phyloP scores from a whole-genome alignment of 169 alveolate genomes.

The Plasmodium falciparum region DNA sequence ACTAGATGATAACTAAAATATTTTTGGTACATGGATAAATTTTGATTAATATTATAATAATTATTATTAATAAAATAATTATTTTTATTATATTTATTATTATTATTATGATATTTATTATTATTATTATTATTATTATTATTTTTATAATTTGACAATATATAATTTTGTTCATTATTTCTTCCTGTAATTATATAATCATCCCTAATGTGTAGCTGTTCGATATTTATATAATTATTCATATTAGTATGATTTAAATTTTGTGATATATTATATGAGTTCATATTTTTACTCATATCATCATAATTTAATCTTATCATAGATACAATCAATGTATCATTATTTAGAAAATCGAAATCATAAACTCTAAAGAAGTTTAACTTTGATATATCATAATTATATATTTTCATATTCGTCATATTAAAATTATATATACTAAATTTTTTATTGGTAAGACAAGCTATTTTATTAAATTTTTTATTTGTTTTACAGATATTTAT shows the following conservation, averaged over 20 bases:
- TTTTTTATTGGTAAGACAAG: constrained; percentile 39
- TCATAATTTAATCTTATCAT: not conserved
- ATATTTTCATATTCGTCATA: not conserved
- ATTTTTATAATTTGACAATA: not conserved
- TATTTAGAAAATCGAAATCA: constrained; percentile 24
- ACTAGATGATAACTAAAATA: constrained; percentile 16
- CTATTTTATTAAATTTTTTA: constrained; percentile 26
- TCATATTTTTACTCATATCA: no score
- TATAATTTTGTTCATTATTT: not conserved
- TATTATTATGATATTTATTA: not conserved
- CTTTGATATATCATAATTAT: constrained; percentile 28
- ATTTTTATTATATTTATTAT: not conserved
- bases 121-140: not conserved
- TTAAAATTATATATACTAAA: constrained; percentile 33
- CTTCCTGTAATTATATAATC: not conserved
- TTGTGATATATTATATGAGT: no score
- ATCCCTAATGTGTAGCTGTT: not conserved
- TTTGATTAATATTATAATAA: constrained; percentile 6
- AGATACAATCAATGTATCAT: constrained; percentile 19
- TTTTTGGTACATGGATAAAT: not conserved
- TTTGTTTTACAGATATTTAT: constrained; percentile 2
- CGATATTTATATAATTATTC: no score
- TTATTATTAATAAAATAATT: no score
- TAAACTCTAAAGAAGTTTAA: constrained; percentile 20
- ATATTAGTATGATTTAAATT: no score